Evolutionary conservation across 2,329 filamentous ascomycete genomes (phyloP), one percentile per base, ranked within the genome.

Genomic region (Pseudocercospora ulei): DNA sequence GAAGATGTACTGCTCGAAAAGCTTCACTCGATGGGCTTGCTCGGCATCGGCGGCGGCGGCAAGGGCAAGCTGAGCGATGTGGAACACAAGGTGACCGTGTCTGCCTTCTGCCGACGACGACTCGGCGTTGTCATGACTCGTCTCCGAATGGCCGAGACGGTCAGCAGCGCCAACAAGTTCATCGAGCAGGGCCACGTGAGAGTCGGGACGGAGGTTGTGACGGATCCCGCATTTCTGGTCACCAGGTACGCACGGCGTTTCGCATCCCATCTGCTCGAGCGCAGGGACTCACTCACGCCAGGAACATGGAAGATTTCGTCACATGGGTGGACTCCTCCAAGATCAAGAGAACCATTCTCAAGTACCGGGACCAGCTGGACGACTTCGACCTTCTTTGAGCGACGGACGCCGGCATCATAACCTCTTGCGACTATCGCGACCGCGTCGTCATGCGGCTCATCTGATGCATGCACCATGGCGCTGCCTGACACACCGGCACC

Each of bases 301-400:
- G 87, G 49, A 82, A 77, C 45, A 84, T 93, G 73, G 88, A 96
- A 65, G 88, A 96, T 65, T 94, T 92, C 60, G 82, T 96, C 11
- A 95, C 88, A 0, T 96, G 88, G 88, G 80, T 88, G 6, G 83
- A 92, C 55, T 85, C 84, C 44, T 92, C 84, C 64, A 95, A 95
- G 81, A 87, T 96, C 62, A 94, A 93, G 80, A 75, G 82, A 59
- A 90, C 86, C 59, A 93, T 95, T 49, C 79, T 94, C 75, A 84
- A 83, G 65, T 96, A 95, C 61, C 77, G 85, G 54, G 86, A 95
- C 63, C 84, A 93, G 69, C 65, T 95, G 64, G 88, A 96, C 65
- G 88, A 96, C 65, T 96, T 93, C 58, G 88, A 96, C 66, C 66
- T 95, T 58, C 66, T 93, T 55, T 90, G 62, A 75, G 24, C 18